Evolutionary conservation across 306 rosid genomes (phyloP).

Genomic region (Coriaria nepalensis): DNA sequence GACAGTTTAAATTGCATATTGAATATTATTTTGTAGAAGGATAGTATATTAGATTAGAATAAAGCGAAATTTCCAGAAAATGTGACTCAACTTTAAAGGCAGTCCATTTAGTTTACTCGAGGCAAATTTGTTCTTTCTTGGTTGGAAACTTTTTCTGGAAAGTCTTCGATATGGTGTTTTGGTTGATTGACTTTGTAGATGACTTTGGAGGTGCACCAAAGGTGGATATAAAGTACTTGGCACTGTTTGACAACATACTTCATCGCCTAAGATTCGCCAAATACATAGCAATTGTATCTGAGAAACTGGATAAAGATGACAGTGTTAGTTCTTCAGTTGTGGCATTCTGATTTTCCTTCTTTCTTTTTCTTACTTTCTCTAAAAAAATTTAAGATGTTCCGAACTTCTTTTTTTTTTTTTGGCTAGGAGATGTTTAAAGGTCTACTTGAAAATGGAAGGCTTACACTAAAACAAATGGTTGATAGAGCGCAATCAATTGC

Average conservation of each 20-base stretch:
- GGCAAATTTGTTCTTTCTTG: too few species aligned
- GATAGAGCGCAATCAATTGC: slow-evolving; percentile 36
- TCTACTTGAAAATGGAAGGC: slow-evolving; percentile 80
- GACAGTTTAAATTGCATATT: too few species aligned
- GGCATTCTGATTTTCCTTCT: slow-evolving; percentile 1
- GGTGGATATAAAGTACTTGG: slow-evolving; percentile 37
- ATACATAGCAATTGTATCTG: slow-evolving; percentile 43
- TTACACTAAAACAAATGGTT: slow-evolving; percentile 48
- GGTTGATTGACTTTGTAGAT: slow-evolving; percentile 19
- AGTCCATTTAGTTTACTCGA: too few species aligned
- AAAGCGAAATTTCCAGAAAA: too few species aligned
- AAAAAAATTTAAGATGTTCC: neutral
- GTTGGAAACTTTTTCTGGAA: neutral
- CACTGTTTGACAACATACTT: slow-evolving; percentile 52
- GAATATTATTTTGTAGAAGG: too few species aligned
- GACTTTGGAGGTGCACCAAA: slow-evolving; percentile 21
- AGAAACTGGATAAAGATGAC: slow-evolving; percentile 38
- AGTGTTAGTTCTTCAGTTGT: slow-evolving; percentile 29
- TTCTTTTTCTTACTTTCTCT: slow-evolving; percentile 10
- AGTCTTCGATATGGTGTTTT: slow-evolving; percentile 2
- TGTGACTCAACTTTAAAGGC: too few species aligned
- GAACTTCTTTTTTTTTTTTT: slow-evolving; percentile 9
- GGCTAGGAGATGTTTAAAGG: slow-evolving; percentile 46
- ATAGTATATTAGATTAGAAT: too few species aligned
- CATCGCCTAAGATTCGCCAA: slow-evolving; percentile 76